phyloP scores from a whole-genome alignment of 2,329 filamentous ascomycete species.

The Chaetomiaceae sp. region DNA sequence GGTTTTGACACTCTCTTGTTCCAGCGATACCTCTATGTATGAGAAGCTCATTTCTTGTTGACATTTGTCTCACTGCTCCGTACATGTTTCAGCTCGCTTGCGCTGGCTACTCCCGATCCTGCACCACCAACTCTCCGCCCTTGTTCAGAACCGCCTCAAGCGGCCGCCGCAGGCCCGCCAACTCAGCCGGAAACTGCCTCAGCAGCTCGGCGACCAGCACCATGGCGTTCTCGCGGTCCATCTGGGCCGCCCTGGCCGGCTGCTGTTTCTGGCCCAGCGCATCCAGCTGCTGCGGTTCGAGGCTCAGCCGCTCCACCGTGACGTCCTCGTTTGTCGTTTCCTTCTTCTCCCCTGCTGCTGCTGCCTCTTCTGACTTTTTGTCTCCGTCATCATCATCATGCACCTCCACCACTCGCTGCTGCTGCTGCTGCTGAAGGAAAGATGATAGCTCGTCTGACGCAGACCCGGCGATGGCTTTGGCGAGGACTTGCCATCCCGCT shows the following conservation, averaged over 20 bases:
- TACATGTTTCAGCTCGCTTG: no score
- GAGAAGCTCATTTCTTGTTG: no score
- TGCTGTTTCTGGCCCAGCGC: slow-evolving; percentile 25
- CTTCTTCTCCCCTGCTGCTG: slow-evolving; percentile 20
- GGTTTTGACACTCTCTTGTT: slow-evolving; percentile 4
- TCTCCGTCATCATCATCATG: slow-evolving; percentile 1
- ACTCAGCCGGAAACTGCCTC: slow-evolving; percentile 37
- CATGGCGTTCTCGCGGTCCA: slow-evolving; percentile 58
- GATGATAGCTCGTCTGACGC: slow-evolving; percentile 8
- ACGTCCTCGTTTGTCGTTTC: slow-evolving; percentile 10
- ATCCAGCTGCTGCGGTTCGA: slow-evolving; percentile 46
- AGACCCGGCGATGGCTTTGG: slow-evolving; percentile 45
- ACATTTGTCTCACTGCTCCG: no score
- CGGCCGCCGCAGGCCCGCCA: slow-evolving; percentile 36
- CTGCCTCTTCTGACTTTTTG: neutral
- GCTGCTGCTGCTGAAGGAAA: neutral
- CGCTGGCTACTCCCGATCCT: slow-evolving; percentile 24
- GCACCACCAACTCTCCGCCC: slow-evolving; percentile 42
- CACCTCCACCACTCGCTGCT: neutral
- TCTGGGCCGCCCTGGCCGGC: slow-evolving; percentile 41
- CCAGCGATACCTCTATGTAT: no score
- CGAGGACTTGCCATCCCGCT: slow-evolving; percentile 42
- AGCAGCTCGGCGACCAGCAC: slow-evolving; percentile 54
- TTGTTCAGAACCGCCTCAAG: slow-evolving; percentile 47
- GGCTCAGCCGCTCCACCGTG: slow-evolving; percentile 33